Percentiles rank a stretch among this genome's conserved stretches.
phyloP scores from a whole-genome alignment of 1,284 basidiomycete species.

The Fomitopsis betulina region DNA sequence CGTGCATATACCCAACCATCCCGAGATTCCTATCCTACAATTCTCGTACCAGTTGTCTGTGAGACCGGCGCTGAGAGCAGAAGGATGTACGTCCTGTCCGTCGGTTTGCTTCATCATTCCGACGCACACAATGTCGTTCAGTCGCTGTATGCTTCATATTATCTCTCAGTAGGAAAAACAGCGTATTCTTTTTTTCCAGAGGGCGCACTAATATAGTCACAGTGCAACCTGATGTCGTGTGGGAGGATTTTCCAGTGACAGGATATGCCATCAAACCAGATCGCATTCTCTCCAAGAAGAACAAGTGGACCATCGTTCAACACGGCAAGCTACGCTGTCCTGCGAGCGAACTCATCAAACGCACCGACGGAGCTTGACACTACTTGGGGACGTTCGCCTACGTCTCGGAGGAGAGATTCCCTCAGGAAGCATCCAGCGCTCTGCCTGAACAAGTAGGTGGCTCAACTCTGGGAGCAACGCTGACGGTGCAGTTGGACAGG shows the following conservation, averaged over 20 bases:
- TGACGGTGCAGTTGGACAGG: neutral
- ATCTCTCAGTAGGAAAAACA: too few relatives aligned
- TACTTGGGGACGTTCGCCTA: neutral
- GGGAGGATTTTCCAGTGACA: neutral
- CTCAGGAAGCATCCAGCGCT: neutral
- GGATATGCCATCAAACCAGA: slow-evolving; percentile 1
- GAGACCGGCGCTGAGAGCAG: too few relatives aligned
- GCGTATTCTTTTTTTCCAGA: neutral
- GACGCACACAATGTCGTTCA: neutral
- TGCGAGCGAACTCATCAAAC: neutral
- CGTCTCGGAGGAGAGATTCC: neutral
- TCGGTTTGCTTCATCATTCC: neutral
- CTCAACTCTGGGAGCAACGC: neutral
- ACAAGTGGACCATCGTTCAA: neutral
- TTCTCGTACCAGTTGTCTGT: too few relatives aligned
- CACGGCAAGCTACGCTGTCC: neutral
- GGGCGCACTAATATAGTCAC: neutral
- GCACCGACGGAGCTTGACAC: neutral
- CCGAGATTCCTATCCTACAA: too few relatives aligned
- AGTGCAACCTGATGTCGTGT: neutral
- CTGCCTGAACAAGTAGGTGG: neutral
- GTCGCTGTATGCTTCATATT: neutral
- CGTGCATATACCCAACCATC: too few relatives aligned
- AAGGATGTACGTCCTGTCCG: too few relatives aligned
- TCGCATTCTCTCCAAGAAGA: neutral